Base-by-base conservation (phyloP, 2,329 filamentous ascomycete genomes). In the Ustulina deusta region DNA sequence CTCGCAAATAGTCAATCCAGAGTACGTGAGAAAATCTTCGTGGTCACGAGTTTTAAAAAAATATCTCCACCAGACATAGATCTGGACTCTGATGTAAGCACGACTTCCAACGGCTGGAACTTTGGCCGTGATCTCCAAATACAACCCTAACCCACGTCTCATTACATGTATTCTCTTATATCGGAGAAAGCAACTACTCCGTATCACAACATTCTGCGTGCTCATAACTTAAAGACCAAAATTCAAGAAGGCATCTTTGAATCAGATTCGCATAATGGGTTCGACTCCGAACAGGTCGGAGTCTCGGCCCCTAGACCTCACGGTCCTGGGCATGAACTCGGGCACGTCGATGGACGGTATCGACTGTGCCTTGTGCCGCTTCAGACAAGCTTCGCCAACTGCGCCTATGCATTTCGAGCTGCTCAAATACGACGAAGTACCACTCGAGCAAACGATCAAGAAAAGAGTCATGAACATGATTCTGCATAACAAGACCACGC, bases 381-480 rank as follows among this genome's bases (percentile, higher is more conserved):
- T 89, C 74, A 79, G 79, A 54, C 87, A 89, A 73, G 81, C 82
- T 20, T 80, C 81, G 6, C 86, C 86, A 0, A 79, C 83, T 6
- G 79, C 80, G 5, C 81, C 85, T 2, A 84, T 90, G 82, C 83
- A 86, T 71, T 85, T 89, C 69, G 82, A 86, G 72, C 79, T 89
- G 5, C 79, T 88, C n/a, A 77, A 85, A 77, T 87, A 88, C 74
- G 85, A 83, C 55, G 86, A 89, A 70, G 80, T 87, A n/a, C 83
- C 85, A 0, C 78, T 89, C 17, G 83, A 85, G 32, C 81, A 79
- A 32, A 79, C 74, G 6, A 84, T 89, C 76, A 89, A 88, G 77
- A 84, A 84, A 72, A 82, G 83, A 1, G 83, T 89, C 38, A 84
- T 89, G 80, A 80, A 83, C 60, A 85, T 89, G 75, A 88, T 90